A percentile compares a stretch with the other conserved stretches of the same genome.
Conservation (phyloP, 2,329 filamentous ascomycete species). For the Pseudocercospora cruenta region DNA sequence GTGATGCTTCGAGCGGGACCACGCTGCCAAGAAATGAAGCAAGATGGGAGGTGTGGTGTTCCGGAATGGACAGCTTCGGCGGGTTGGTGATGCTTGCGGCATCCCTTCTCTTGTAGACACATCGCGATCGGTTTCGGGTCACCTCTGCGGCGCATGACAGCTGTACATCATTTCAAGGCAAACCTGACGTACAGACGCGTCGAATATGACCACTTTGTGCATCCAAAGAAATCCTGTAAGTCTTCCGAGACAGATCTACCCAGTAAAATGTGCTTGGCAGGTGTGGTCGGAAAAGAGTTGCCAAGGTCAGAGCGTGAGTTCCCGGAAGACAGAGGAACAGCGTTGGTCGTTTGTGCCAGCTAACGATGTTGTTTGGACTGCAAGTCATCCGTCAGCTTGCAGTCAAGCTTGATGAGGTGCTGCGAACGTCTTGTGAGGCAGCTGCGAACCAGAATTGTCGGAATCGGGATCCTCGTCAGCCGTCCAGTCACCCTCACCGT, state of each 20-base stretch:
- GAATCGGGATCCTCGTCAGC: background rate
- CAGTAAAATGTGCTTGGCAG: background rate
- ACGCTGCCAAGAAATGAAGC: conserved; percentile 12
- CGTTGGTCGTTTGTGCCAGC: background rate
- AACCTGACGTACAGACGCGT: no score
- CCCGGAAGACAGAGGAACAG: background rate
- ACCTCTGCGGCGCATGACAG: no score
- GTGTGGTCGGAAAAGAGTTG: background rate
- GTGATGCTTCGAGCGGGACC: conserved; percentile 26
- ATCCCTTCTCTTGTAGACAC: background rate
- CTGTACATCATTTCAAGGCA: no score
- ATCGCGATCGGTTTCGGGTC: no score
- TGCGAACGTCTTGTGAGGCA: background rate
- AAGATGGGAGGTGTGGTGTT: conserved; percentile 52
- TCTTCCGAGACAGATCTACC: no score
- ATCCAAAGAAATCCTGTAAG: no score
- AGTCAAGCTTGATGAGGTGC: background rate
- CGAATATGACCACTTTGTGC: no score
- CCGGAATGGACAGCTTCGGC: conserved; percentile 52
- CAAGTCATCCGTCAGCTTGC: background rate
- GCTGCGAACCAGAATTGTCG: background rate
- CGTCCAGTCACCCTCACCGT: background rate
- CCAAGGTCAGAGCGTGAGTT: background rate
- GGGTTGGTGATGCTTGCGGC: conserved; percentile 52
- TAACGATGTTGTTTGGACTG: background rate